Conservation (phyloP, 495 filamentous ascomycete species). For the Annulohypoxylon stygium region DNA sequence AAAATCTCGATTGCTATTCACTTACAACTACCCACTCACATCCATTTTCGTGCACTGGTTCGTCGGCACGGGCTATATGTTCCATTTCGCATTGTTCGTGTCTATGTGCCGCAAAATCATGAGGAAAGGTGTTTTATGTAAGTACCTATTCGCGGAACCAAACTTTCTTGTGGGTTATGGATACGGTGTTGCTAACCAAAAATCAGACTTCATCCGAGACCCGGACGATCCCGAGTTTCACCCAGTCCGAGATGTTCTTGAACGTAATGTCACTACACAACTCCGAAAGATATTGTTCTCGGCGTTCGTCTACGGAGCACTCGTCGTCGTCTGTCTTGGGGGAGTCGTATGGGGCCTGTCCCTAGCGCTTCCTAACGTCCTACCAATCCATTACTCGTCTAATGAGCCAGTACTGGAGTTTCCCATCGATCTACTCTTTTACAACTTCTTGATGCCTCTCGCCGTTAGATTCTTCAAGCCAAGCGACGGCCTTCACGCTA, state of each 20-base stretch:
- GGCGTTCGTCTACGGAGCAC: constrained; percentile 91
- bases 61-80: constrained; percentile 99
- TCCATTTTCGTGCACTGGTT: constrained; percentile 99
- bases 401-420: constrained; percentile 94
- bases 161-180: neutral
- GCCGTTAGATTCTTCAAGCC: constrained; percentile 86
- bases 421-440: constrained; percentile 92
- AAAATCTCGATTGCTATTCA: constrained; percentile 80
- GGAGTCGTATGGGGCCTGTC: constrained; percentile 95
- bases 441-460: constrained; percentile 93
- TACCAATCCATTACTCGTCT: constrained; percentile 93
- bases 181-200: constrained; percentile 46
- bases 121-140: constrained; percentile 90
- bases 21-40: constrained; percentile 79
- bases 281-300: constrained; percentile 96
- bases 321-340: constrained; percentile 93
- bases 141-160: constrained; percentile 51
- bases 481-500: constrained; percentile 80
- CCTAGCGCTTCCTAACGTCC: constrained; percentile 71
- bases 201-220: constrained; percentile 92
- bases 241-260: constrained; percentile 95
- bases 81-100: constrained; percentile 98
- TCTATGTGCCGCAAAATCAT: constrained; percentile 99
- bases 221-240: constrained; percentile 99
- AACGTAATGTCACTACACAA: constrained; percentile 91